Conservation (phyloP, 2,329 filamentous ascomycete genomes). For the Aureobasidium melanogenum region DNA sequence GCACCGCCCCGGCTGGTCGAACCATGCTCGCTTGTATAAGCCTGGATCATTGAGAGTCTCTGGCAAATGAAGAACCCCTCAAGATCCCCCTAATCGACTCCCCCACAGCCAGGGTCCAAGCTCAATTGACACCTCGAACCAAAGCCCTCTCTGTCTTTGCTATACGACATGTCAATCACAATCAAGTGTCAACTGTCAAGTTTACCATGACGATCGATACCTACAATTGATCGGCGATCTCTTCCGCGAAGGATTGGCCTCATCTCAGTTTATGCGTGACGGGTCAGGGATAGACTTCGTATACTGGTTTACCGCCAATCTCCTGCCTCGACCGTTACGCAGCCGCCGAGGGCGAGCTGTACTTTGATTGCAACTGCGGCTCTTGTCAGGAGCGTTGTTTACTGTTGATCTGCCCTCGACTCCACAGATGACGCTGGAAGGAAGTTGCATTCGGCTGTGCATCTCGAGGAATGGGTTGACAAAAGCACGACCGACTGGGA, state of each 20-base stretch:
- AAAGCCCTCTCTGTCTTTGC: not conserved
- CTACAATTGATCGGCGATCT: slow-evolving; percentile 2
- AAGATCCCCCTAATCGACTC: not conserved
- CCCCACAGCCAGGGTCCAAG: not conserved
- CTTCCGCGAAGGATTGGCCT: not conserved
- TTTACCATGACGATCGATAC: not conserved
- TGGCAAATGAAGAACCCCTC: not conserved
- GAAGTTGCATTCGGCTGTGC: not conserved
- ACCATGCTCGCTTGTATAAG: not conserved
- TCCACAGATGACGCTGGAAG: not conserved
- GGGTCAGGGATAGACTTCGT: slow-evolving; percentile 2
- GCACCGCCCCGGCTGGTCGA: slow-evolving; percentile 4
- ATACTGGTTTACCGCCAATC: not conserved
- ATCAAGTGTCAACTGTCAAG: not conserved
- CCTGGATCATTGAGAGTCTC: not conserved
- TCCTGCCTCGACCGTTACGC: slow-evolving; percentile 4
- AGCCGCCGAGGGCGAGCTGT: not conserved
- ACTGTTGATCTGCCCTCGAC: not conserved
- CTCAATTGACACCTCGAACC: not conserved
- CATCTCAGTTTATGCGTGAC: slow-evolving; percentile 5
- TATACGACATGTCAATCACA: slow-evolving; percentile 7
- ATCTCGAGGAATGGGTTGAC: not conserved
- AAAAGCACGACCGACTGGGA: not conserved
- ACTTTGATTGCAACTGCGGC: slow-evolving; percentile 9
- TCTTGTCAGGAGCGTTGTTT: slow-evolving; percentile 2